Evolutionary conservation across 495 filamentous ascomycete species (phyloP).

Genomic region (Saxophila tyrrhenica): DNA sequence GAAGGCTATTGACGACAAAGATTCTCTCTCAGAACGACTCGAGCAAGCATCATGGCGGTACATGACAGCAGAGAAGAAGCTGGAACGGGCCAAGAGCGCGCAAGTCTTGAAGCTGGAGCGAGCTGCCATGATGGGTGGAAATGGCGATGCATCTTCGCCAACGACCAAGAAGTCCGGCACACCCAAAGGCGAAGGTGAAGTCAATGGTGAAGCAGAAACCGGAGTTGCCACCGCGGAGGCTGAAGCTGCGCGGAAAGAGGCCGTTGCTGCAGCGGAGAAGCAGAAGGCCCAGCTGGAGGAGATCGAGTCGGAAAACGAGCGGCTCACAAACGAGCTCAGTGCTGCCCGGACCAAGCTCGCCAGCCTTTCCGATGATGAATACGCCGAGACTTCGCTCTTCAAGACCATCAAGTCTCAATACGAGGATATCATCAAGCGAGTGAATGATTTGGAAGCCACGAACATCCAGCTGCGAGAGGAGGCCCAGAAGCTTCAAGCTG

Average conservation of each 20-base stretch:
- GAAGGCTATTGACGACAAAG: constrained; percentile 63
- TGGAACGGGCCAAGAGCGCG: constrained; percentile 75
- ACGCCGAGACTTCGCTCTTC: constrained; percentile 82
- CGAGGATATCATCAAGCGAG: constrained; percentile 79
- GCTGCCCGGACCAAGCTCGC: constrained; percentile 52
- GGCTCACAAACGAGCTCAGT: constrained; percentile 66
- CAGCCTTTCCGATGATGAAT: constrained; percentile 81
- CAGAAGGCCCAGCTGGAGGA: constrained; percentile 79
- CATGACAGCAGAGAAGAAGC: constrained; percentile 85
- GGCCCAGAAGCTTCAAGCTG: constrained; percentile 69
- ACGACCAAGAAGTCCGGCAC: constrained; percentile 13
- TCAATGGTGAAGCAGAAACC: constrained; percentile 45
- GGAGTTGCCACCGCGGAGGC: constrained; percentile 41
- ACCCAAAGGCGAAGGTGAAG: constrained; percentile 34
- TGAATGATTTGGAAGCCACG: constrained; percentile 83
- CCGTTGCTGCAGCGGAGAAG: constrained; percentile 59
- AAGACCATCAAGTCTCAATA: constrained; percentile 80
- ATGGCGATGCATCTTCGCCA: constrained; percentile 31
- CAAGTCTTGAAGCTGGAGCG: constrained; percentile 89
- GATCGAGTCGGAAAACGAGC: constrained; percentile 67
- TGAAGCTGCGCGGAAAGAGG: constrained; percentile 61
- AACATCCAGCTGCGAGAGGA: constrained; percentile 79
- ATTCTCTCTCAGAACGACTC: constrained; percentile 69
- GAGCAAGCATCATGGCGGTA: constrained; percentile 80
- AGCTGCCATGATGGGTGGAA: constrained; percentile 59